Evolutionary conservation across 805 yeast species (phyloP), one percentile per base, ranked within the genome.

Genomic region (Candida verbasci): DNA sequence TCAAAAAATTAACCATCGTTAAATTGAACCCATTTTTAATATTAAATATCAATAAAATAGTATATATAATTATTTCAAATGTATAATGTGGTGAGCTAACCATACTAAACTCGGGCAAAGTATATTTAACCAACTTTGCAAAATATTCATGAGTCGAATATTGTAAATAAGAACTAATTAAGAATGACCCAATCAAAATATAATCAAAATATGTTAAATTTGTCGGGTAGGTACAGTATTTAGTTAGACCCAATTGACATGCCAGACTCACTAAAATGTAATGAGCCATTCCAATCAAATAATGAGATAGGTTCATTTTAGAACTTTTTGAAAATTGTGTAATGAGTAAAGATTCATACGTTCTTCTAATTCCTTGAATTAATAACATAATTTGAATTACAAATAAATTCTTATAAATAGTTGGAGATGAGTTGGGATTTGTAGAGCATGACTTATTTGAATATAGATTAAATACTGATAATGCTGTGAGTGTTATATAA

Each of bases 1-100:
- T 47, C 3, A 50, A 14, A 35, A 50, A 53, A 30, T 55, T 52
- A 9, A 45, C 14, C 29, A 20, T 9, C 9, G 22, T 24, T 10
- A 18, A 11, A 32, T 22, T 17, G 20, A 24, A 16, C 5, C 35
- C 33, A 25, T 40, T 18, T 23, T 33, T 33, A 17, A 44, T 29
- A 22, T 48, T 47, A 11, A 58, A 40, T 10, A 50, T 32, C 4
- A 53, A 44, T n/a, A 65, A 46, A 1, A 71, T 49, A 0, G 61
- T 31, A 46, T 84, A 84, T 2, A 84, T 68, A 24, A 71, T 18
- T 6, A 80, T 60, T 50, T 84, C 94, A 52, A 81, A 82, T 14
- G 78, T 59, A 47, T 83, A 84, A 54, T 84, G 94, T 0, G 91
- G 82, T 45, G 82, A 75, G 12, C 77, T 62, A 2, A 73, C 63